phyloP scores from a whole-genome alignment of 768 basidiomycete species.

The Suillus discolor region DNA sequence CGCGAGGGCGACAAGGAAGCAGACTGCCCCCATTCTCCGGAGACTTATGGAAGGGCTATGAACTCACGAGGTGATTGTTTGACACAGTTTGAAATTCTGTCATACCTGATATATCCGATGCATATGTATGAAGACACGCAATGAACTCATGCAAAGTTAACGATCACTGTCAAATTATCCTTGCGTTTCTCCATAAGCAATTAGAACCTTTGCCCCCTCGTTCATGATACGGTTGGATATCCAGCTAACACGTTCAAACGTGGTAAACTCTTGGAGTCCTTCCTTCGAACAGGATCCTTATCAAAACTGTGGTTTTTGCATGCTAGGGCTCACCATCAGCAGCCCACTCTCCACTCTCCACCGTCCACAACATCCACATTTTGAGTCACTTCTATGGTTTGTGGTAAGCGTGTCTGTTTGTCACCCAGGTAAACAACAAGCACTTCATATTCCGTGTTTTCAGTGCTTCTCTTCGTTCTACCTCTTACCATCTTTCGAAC shows the following conservation, averaged over 20 bases:
- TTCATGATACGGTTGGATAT: not conserved
- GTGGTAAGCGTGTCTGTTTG: not conserved
- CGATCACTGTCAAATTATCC: not conserved
- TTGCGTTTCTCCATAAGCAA: not conserved
- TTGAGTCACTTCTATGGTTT: not conserved
- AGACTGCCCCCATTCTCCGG: slow-evolving; percentile 66
- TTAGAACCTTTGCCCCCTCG: not conserved
- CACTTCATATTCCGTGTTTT: slow-evolving; percentile 21
- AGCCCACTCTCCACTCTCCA: too few species aligned
- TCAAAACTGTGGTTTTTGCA: not conserved
- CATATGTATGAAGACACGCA: not conserved
- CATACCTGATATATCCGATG: not conserved
- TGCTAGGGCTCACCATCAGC: not conserved
- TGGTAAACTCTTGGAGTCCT: not conserved
- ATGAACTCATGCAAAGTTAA: not conserved
- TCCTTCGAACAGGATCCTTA: not conserved
- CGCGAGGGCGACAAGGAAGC: slow-evolving; percentile 62
- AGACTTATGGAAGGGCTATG: slow-evolving; percentile 49
- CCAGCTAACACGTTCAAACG: not conserved
- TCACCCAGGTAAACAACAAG: not conserved
- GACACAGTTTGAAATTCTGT: not conserved
- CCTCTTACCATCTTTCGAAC: slow-evolving; percentile 6
- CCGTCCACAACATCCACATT: not conserved
- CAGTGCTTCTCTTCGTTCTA: slow-evolving; percentile 12
- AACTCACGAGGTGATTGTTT: not conserved